Conservation (phyloP, 2,329 filamentous ascomycete species). For the Ceratocystis albifundus region DNA sequence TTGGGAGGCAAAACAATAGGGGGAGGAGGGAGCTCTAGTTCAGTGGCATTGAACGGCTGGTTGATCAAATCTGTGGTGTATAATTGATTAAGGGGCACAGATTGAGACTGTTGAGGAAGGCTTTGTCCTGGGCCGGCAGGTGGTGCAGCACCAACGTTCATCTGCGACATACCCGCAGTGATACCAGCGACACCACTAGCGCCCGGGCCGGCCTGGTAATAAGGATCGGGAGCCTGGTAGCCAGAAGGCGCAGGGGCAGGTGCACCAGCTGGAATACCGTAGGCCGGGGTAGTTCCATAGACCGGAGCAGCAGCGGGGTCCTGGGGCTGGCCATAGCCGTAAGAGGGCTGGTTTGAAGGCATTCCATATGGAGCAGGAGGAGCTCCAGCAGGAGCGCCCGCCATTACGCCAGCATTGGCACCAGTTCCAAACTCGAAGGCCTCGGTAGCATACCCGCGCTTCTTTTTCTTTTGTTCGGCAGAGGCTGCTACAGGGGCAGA, state of each 20-base stretch:
- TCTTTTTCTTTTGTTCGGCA: constrained; percentile 62
- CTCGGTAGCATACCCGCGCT: constrained; percentile 85
- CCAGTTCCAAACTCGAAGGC: constrained; percentile 87
- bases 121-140: constrained; percentile 37
- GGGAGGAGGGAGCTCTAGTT: constrained; percentile 83
- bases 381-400: constrained; percentile 33
- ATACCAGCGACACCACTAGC: constrained; percentile 53
- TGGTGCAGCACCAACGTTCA: constrained; percentile 52
- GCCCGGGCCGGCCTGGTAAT: constrained; percentile 40
- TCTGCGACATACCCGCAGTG: constrained; percentile 74
- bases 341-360: constrained; percentile 39
- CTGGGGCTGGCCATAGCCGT: constrained; percentile 47
- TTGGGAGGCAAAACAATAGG: constrained; percentile 84
- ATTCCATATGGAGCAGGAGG: constrained; percentile 43
- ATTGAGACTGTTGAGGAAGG: constrained; percentile 38
- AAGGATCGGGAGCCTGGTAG: constrained; percentile 57
- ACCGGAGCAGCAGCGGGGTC: constrained; percentile 35
- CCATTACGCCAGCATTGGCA: constrained; percentile 53
- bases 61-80: constrained; percentile 85
- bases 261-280: constrained; percentile 29
- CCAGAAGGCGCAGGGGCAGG: constrained; percentile 39
- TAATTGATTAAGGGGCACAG: constrained; percentile 59
- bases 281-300: constrained; percentile 34
- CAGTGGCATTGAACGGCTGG: constrained; percentile 86
- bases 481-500: constrained; percentile 22